These are phyloP conservation scores for Shiraia sp. DNA, from an alignment of 2,329 filamentous ascomycete genomes.

Conservation along the genomic window DNA sequence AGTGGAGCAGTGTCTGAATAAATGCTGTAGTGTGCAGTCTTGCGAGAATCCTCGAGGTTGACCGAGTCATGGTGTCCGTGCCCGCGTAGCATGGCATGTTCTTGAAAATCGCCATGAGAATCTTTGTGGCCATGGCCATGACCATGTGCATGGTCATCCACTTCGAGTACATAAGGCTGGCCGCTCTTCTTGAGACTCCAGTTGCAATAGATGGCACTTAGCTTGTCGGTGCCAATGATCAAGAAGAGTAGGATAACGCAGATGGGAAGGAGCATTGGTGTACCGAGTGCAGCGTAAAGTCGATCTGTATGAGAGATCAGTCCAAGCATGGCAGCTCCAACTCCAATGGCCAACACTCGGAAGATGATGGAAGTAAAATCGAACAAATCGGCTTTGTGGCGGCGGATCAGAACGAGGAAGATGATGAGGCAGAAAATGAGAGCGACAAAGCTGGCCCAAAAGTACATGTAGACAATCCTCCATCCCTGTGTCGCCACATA, in stretches of 20 bases:
- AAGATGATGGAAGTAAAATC: conserved; percentile 44
- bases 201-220: conserved; percentile 36
- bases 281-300: conserved; percentile 32
- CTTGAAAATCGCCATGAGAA: conserved; percentile 16
- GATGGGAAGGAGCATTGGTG: conserved; percentile 40
- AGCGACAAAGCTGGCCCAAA: conserved; percentile 43
- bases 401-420: conserved; percentile 47
- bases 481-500: conserved; percentile 34
- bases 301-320: conserved; percentile 26
- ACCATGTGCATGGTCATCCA: conserved; percentile 30
- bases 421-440: conserved; percentile 42
- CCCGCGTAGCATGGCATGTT: conserved; percentile 7
- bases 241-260: conserved; percentile 42
- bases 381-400: conserved; percentile 46
- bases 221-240: conserved; percentile 34
- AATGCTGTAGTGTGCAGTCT: conserved; percentile 25
- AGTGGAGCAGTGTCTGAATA: conserved; percentile 20
- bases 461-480: conserved; percentile 43
- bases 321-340: conserved; percentile 36
- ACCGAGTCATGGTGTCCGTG: conserved; percentile 15
- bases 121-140: conserved; percentile 18
- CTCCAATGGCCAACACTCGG: conserved; percentile 29
- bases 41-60: conserved; percentile 19
- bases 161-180: conserved; percentile 35
- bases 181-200: conserved; percentile 34